Base-by-base conservation (phyloP, 2,329 filamentous ascomycete species). In the Talaromyces verruculosus region DNA sequence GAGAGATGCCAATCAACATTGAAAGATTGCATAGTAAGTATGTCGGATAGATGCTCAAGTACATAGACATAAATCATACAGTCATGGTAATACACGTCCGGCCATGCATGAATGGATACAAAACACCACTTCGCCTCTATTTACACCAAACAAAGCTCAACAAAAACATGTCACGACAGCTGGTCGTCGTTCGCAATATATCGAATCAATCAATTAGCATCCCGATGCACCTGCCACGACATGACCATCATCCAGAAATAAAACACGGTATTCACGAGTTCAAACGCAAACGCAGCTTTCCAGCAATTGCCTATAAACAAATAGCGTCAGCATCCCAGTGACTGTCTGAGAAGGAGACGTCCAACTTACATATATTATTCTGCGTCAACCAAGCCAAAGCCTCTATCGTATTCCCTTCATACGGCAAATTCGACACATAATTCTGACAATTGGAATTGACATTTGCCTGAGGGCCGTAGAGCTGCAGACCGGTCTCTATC, bases 221-320 rank as follows among this genome's bases (percentile, higher is more conserved):
- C 75, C 13, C 74, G 73, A 71, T 78, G 72, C 53, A 88, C 85
- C 71, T 86, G 83, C 74, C 79, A 83, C 5, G 83, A 84, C 81
- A 89, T 84, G 58, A 89, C 76, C 74, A 89, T 85, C 85, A 89
- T 88, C 85, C 87, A 89, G 25, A 89, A 73, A 72, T 88, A 83
- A 71, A 89, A 88, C n/a, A 88, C 82, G 0, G 82, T 81, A 45
- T 86, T 86, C 17, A 89, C 80, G 64, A 89, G 84, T 78, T 87
- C 87, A 71, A 89, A 88, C 10, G 86, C 84, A 71, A 89, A 89
- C 3, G 81, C 84, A 0, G 87, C 85, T 71, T 85, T 82, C 87
- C 87, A 89, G 72, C 84, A 86, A 72, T 86, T 83, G 73, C 84
- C 84, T 85, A 68, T 28, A 60, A 45, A 22, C 17, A 63, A 19